Conservation (phyloP, 331 rosid genomes). For the Cydonia oblonga region DNA sequence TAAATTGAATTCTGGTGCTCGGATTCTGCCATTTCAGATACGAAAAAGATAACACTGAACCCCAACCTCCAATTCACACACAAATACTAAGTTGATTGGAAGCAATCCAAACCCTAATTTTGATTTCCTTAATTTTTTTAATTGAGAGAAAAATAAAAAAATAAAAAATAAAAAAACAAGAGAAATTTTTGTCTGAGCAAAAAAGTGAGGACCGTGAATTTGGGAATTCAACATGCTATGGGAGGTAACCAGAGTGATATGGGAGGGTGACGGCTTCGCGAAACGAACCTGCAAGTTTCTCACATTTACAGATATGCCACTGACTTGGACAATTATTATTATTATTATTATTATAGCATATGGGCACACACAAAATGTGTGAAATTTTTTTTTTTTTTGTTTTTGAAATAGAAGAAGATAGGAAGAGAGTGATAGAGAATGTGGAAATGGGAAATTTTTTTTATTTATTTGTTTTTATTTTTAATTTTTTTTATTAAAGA, state of each 20-base stretch:
- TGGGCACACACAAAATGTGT: too few species aligned
- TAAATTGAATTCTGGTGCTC: conserved; percentile 26
- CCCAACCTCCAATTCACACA: not conserved
- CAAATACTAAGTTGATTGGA: not conserved
- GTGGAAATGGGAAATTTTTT: too few species aligned
- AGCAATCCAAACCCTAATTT: not conserved
- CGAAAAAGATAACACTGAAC: not conserved
- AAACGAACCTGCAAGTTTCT: not conserved
- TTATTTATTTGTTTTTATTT: too few species aligned
- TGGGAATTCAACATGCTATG: conserved; percentile 9
- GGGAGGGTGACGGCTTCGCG: not conserved
- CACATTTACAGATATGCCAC: conserved; percentile 12
- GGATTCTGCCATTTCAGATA: conserved; percentile 22
- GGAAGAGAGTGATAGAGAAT: too few species aligned
- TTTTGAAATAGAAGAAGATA: too few species aligned
- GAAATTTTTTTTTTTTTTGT: too few species aligned
- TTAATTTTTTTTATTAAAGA: too few species aligned
- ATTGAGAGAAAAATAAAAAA: too few species aligned
- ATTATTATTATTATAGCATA: too few species aligned
- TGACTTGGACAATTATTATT: not conserved
- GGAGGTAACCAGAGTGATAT: too few species aligned
- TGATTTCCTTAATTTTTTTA: too few species aligned
- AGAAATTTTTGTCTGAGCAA: not conserved
- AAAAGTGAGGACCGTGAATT: not conserved
- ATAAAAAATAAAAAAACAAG: too few species aligned